A percentile compares a stretch with the other conserved stretches of the same genome.
Evolutionary conservation across 2,329 filamentous ascomycete genomes (phyloP).

Genomic region (Teratosphaeria gauchensis): DNA sequence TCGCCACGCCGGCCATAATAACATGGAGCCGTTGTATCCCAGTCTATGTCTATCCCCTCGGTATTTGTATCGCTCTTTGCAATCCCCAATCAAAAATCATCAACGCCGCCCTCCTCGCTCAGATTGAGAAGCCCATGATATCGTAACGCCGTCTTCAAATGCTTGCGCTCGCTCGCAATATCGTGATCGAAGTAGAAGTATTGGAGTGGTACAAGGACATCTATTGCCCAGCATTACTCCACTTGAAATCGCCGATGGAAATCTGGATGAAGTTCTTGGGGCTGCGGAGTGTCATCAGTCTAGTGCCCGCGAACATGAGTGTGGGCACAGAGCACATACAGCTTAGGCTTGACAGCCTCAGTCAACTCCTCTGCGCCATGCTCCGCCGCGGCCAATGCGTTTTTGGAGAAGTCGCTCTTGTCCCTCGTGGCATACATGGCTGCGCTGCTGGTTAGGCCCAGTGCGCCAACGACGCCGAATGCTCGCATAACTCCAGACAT

Average conservation of each 20-base stretch:
- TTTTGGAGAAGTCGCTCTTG: conserved; percentile 9
- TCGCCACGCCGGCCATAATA: neutral
- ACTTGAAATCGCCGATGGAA: conserved; percentile 9
- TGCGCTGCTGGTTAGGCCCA: neutral
- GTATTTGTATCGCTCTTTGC: neutral
- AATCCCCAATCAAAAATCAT: neutral
- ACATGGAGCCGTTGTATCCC: neutral
- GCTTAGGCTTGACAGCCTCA: conserved; percentile 6
- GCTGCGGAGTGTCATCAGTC: neutral
- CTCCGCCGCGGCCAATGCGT: conserved; percentile 11
- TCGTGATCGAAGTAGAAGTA: neutral
- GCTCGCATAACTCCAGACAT: neutral
- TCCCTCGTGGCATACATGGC: neutral
- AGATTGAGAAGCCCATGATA: neutral
- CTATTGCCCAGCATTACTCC: conserved; percentile 5
- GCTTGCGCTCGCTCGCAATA: neutral
- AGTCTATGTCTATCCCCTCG: neutral
- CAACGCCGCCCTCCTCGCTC: neutral
- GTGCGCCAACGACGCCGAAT: neutral
- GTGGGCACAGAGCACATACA: conserved; percentile 3
- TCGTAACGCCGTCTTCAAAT: neutral
- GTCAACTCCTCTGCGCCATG: conserved; percentile 5
- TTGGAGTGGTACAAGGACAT: neutral
- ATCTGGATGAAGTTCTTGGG: conserved; percentile 12
- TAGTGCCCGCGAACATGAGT: neutral